Base-by-base conservation (phyloP, 2,329 filamentous ascomycete genomes). In the Fusarium goolgardi region DNA sequence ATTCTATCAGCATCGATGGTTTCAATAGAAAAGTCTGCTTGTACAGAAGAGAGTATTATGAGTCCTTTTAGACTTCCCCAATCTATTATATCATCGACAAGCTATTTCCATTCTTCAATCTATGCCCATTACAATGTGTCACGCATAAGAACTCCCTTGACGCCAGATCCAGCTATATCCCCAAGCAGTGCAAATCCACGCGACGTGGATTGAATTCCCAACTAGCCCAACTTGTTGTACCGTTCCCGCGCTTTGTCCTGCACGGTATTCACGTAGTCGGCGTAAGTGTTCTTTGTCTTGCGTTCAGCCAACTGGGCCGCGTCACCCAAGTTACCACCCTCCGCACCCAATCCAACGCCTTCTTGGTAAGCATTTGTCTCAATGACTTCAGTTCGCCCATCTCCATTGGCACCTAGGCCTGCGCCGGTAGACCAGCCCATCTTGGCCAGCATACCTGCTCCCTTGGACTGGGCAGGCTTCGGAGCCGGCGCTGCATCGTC, bases 401-500 rank as follows among this genome's bases (percentile, higher is more conserved):
- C 83, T 8, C 87, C 88, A 45, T 85, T 83, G 0, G 85, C 88
- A 3, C 90, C 90, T 6, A 92, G 81, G 0, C 90, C 90, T 58
- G 85, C 82, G 11, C 90, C 90, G 1, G 84, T 81, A 23, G 81
- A 87, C 90, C 90, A 92, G 27, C 90, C 90, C 87, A 91, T 91
- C 81, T 92, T 92, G 39, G 88, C 87, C 39, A 93, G 81, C 73
- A 92, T 83, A 5, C 87, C 86, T 0, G 88, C 88, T 15, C 90
- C 89, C 76, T 90, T 91, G 35, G 87, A 88, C 61, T 82, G 79
- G 50, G 76, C 75, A 9, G 82, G 78, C 32, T 74, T 75, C 13
- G 62, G 45, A 4, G 72, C 55, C 15, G 62, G 62, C 9, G 69
- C 60, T 4, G 44, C 51, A 16, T 71, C 71, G 6, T 75, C 72